These are phyloP conservation scores for Leptomonas seymouri DNA, from an alignment of 208 protist genomes.

Conservation along the genomic window DNA sequence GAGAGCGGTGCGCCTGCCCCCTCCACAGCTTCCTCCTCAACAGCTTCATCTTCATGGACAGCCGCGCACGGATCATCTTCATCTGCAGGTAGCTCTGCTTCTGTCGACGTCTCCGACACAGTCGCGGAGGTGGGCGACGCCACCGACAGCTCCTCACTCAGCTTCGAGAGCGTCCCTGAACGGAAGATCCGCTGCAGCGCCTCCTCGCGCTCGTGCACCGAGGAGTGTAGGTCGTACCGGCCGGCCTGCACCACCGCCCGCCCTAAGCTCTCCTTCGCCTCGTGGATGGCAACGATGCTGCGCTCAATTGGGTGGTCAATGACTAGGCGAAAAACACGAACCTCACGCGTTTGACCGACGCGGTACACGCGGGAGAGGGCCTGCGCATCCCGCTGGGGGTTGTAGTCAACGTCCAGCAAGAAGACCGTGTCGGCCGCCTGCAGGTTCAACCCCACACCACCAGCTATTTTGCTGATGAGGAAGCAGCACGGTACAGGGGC, in stretches of 20 bases:
- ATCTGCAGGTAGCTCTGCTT: too few relatives aligned
- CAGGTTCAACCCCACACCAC: slow-evolving; percentile 97
- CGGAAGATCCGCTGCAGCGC: slow-evolving; percentile 40
- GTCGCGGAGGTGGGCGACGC: background rate
- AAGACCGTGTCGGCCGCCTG: slow-evolving; percentile 97
- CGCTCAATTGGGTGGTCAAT: slow-evolving; percentile 46
- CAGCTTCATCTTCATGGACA: too few relatives aligned
- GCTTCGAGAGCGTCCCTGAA: slow-evolving; percentile 13
- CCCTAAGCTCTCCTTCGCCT: slow-evolving; percentile 49
- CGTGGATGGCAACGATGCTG: slow-evolving; percentile 37
- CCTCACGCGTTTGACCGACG: slow-evolving; percentile 95
- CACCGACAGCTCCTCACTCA: slow-evolving; percentile 20
- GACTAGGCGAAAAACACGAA: slow-evolving; percentile 94
- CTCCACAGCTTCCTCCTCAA: too few relatives aligned
- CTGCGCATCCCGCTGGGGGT: slow-evolving; percentile 95
- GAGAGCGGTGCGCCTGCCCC: too few relatives aligned
- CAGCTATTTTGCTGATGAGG: slow-evolving; percentile 95
- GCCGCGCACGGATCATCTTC: too few relatives aligned
- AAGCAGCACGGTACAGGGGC: slow-evolving; percentile 69
- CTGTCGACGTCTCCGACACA: too few relatives aligned
- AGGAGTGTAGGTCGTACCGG: slow-evolving; percentile 47
- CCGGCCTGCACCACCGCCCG: slow-evolving; percentile 54
- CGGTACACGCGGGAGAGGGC: slow-evolving; percentile 95
- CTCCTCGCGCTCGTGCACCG: slow-evolving; percentile 42
- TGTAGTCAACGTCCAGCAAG: slow-evolving; percentile 97